Conservation (phyloP, 805 yeast genomes). For the Barnettozyma vustinii region DNA sequence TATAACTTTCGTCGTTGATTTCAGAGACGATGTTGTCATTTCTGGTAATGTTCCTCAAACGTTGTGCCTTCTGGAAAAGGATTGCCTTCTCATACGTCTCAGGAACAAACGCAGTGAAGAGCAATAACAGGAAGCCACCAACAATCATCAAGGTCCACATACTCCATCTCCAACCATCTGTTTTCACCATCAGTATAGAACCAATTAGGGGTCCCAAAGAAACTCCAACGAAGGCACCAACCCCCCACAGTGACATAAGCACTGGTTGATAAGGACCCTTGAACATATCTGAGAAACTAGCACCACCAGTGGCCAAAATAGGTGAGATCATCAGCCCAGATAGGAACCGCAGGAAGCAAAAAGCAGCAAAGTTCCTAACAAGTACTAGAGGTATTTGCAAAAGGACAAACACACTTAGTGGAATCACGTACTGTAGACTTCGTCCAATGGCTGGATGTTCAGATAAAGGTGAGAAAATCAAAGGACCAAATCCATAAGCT, state of each 20-base stretch:
- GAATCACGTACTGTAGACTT: conserved; percentile 40
- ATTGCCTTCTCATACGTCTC: conserved; percentile 44
- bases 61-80: conserved; percentile 40
- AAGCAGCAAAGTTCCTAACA: conserved; percentile 43
- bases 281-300: conserved; percentile 47
- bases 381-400: conserved; percentile 56
- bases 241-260: conserved; percentile 46
- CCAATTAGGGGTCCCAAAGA: conserved; percentile 54
- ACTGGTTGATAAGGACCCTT: conserved; percentile 37
- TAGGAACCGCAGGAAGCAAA: conserved; percentile 45
- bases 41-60: conserved; percentile 46
- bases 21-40: conserved; percentile 38
- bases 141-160: conserved; percentile 46
- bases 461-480: conserved; percentile 52
- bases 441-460: conserved; percentile 52
- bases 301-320: conserved; percentile 54
- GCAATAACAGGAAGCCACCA: conserved; percentile 32
- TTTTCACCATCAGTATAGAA: conserved; percentile 38
- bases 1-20: conserved; percentile 22
- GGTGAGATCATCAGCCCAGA: conserved; percentile 55
- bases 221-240: conserved; percentile 52
- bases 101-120: conserved; percentile 39
- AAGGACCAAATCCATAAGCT: conserved; percentile 60
- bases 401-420: conserved; percentile 42
- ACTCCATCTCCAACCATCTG: conserved; percentile 47